Percentiles rank a stretch among this genome's conserved stretches.
phyloP scores from a whole-genome alignment of 31 red algal genomes.

The Endocladia muricata region DNA sequence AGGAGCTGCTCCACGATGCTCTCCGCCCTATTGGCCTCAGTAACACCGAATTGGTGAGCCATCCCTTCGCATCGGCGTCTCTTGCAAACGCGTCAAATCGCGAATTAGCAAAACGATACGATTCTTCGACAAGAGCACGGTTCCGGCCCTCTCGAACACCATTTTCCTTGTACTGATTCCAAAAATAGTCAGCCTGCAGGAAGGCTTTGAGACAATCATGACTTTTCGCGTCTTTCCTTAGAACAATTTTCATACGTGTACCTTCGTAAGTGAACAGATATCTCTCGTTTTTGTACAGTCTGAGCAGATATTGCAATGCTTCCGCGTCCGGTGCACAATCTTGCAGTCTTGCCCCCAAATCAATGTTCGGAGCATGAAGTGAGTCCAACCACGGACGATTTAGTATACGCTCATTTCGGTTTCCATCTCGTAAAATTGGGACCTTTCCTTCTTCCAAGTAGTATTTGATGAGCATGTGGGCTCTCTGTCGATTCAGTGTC shows the following conservation, averaged over 20 bases:
- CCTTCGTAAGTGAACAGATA: conserved; percentile 84
- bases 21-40: conserved; percentile 73
- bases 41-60: conserved; percentile 70
- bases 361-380: conserved; percentile 88
- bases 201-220: conserved; percentile 90
- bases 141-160: conserved; percentile 66
- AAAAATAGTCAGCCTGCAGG: conserved; percentile 90
- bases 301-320: conserved; percentile 72
- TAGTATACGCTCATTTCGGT: conserved; percentile 81
- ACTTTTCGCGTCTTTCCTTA: conserved; percentile 72
- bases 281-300: conserved; percentile 80
- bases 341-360: conserved; percentile 77
- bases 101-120: conserved; percentile 63
- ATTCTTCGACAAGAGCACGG: conserved; percentile 74
- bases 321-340: conserved; percentile 91
- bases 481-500: conserved; percentile 90
- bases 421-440: conserved; percentile 65
- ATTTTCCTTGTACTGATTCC: conserved; percentile 70
- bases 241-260: conserved; percentile 79
- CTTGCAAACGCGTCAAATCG: conserved; percentile 76
- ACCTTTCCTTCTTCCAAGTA: conserved; percentile 80
- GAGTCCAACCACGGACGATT: conserved; percentile 92
- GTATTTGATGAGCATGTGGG: conserved; percentile 87
- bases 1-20: conserved; percentile 55
- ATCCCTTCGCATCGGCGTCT: conserved; percentile 63